phyloP scores from a whole-genome alignment of 352 stramenopile species.

The Phytophthora lateralis region DNA sequence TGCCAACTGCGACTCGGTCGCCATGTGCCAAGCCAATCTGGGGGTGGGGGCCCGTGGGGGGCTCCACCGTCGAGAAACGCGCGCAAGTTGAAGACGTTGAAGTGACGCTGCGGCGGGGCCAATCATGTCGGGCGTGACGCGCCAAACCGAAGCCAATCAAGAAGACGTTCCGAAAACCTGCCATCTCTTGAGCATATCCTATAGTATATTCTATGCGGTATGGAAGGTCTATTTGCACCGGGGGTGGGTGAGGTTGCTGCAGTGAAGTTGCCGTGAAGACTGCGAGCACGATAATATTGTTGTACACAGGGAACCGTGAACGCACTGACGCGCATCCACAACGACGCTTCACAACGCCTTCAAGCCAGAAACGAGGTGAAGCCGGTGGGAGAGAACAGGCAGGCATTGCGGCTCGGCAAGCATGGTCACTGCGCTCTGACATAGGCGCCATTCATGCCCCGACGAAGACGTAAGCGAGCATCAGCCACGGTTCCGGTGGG shows the following conservation, averaged over 20 bases:
- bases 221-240: background rate
- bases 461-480: background rate
- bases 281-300: background rate
- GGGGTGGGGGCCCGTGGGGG: no score
- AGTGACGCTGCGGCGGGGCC: background rate
- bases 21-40: no score
- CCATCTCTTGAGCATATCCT: background rate
- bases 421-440: background rate
- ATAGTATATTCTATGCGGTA: background rate
- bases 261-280: background rate
- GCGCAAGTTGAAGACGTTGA: slow-evolving; percentile 12
- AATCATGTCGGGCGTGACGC: slow-evolving; percentile 19
- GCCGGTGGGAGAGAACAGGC: slow-evolving; percentile 29
- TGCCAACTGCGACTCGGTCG: no score
- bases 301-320: background rate
- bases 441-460: background rate
- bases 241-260: background rate
- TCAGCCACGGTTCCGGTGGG: slow-evolving; percentile 21
- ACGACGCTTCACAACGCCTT: slow-evolving; percentile 26
- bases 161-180: background rate
- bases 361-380: slow-evolving; percentile 26
- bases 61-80: no score
- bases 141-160: slow-evolving; percentile 21
- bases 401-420: background rate
- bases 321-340: slow-evolving; percentile 3